phyloP scores from a whole-genome alignment of 305 asterid genomes.

The Solanum hybrid region DNA sequence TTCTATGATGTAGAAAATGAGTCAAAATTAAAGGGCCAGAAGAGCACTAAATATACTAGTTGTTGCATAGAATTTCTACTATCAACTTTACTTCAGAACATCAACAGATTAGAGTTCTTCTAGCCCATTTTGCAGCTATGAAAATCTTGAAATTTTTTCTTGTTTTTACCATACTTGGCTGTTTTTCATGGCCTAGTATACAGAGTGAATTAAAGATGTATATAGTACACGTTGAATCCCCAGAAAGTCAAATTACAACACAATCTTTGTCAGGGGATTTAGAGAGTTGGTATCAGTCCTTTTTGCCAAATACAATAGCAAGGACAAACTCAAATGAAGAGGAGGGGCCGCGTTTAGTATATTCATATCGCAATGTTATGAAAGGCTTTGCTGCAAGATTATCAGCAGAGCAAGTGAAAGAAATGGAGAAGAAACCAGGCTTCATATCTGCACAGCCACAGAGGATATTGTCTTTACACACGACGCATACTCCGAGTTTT shows the following conservation, averaged over 20 bases:
- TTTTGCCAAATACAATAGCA: constrained; percentile 10
- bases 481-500: constrained; percentile 29
- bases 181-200: constrained; percentile 13
- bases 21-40: neutral
- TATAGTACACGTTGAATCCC: neutral
- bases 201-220: constrained; percentile 4
- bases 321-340: neutral
- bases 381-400: constrained; percentile 46
- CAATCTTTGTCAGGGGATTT: neutral
- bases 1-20: neutral
- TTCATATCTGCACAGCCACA: constrained; percentile 27
- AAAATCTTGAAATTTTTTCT: neutral
- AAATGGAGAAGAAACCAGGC: constrained; percentile 28
- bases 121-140: neutral
- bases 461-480: constrained; percentile 22
- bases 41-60: neutral
- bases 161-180: neutral
- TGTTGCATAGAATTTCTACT: neutral
- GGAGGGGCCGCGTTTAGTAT: neutral
- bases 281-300: constrained; percentile 14
- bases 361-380: neutral
- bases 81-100: neutral
- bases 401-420: constrained; percentile 22
- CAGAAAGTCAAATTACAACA: neutral
- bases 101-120: neutral